Percentiles rank a stretch among this genome's conserved stretches.
Conservation (phyloP, 106 monocot species). For the Narthecium ossifragum region DNA sequence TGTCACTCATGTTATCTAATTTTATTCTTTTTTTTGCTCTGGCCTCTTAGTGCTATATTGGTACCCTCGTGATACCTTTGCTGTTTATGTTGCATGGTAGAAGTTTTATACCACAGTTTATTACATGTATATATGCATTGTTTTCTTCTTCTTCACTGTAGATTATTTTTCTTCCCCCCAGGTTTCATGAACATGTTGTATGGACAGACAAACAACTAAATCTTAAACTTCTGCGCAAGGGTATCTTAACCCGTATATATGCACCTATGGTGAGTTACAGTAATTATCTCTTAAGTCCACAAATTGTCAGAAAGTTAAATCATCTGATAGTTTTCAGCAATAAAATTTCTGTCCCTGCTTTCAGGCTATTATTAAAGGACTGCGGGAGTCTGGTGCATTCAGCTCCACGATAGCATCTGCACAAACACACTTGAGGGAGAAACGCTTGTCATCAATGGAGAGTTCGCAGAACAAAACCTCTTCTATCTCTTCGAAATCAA, state of each 20-base stretch:
- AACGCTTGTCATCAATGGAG: slow-evolving; percentile 7
- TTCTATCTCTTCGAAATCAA: background rate
- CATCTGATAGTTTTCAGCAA: too few relatives aligned
- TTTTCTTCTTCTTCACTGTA: background rate
- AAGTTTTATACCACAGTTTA: too few relatives aligned
- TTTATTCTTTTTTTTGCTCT: too few relatives aligned
- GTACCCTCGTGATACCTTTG: too few relatives aligned
- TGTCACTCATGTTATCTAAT: too few relatives aligned
- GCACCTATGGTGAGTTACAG: slow-evolving; percentile 80
- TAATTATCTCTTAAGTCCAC: too few relatives aligned
- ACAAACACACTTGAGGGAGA: slow-evolving; percentile 16
- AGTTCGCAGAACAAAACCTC: slow-evolving; percentile 6
- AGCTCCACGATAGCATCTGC: slow-evolving; percentile 64
- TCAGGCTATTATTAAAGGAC: slow-evolving; percentile 74
- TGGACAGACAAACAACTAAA: slow-evolving; percentile 72
- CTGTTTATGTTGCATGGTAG: too few relatives aligned
- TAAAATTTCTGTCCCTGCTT: background rate
- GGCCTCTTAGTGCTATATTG: too few relatives aligned
- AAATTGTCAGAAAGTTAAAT: too few relatives aligned
- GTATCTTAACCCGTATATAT: slow-evolving; percentile 78
- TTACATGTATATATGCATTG: too few relatives aligned
- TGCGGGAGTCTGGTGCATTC: slow-evolving; percentile 81
- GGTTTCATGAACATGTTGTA: slow-evolving; percentile 85
- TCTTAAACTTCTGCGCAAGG: slow-evolving; percentile 66
- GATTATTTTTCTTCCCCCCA: slow-evolving; percentile 8